phyloP scores from a whole-genome alignment of 805 yeast genomes.

The Metschnikowia drakensbergensis region DNA sequence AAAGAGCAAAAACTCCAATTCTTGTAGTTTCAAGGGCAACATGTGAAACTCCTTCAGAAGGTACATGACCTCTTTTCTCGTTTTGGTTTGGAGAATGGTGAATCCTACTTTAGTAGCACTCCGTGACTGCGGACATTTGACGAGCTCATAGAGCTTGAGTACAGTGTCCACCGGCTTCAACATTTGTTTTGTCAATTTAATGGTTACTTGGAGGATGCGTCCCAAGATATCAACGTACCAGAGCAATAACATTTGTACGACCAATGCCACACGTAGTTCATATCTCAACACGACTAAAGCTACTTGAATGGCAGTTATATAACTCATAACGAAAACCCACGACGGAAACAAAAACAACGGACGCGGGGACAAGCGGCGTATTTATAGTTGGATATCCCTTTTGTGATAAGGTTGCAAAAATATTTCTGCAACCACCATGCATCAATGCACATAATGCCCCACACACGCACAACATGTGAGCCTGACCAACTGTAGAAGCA shows the following conservation, averaged over 20 bases:
- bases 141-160: background rate
- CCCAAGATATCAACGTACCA: conserved; percentile 4
- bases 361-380: background rate
- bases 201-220: background rate
- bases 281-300: background rate
- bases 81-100: background rate
- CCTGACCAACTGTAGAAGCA: background rate
- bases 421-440: background rate
- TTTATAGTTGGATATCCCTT: background rate
- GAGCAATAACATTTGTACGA: background rate
- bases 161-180: background rate
- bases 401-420: conserved; percentile 1
- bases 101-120: background rate
- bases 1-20: conserved; percentile 1
- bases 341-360: background rate
- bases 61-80: background rate
- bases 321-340: background rate
- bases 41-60: conserved; percentile 4
- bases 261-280: background rate
- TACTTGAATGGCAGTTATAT: background rate
- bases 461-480: background rate
- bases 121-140: background rate
- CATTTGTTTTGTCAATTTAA: background rate
- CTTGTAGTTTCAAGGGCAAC: conserved; percentile 5
- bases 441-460: background rate